Evolutionary conservation across 2,329 filamentous ascomycete species (phyloP).

Genomic region (Clonostachys rosea): DNA sequence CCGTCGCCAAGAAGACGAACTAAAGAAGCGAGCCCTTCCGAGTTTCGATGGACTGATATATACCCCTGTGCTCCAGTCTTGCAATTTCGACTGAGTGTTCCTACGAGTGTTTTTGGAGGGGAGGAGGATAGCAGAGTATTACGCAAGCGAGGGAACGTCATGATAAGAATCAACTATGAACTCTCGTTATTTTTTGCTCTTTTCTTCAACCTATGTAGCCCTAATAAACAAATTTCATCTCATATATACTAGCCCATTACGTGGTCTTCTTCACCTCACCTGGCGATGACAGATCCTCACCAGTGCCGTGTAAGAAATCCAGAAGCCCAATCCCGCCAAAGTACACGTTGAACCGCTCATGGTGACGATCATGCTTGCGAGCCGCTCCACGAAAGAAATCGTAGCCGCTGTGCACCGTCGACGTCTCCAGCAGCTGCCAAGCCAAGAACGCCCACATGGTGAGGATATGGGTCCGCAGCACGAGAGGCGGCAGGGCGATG

Average conservation of each 20-base stretch:
- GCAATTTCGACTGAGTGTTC: no score
- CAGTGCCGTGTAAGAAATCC: conserved; percentile 52
- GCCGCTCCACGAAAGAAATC: conserved; percentile 44
- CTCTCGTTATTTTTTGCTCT: background rate
- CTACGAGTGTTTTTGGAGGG: no score
- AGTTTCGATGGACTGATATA: no score
- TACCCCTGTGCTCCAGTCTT: no score
- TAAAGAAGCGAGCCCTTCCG: conserved; percentile 4
- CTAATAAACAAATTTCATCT: no score
- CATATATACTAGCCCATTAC: no score
- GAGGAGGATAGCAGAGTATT: no score
- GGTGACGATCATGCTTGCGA: conserved; percentile 49
- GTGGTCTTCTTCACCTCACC: background rate
- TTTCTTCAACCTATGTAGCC: no score
- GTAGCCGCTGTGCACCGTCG: conserved; percentile 52
- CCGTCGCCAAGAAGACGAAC: conserved; percentile 19
- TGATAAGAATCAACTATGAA: no score
- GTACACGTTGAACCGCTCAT: conserved; percentile 50
- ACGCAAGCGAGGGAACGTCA: no score
- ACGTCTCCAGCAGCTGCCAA: conserved; percentile 43
- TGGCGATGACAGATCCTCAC: conserved; percentile 8
- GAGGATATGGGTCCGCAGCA: conserved; percentile 42
- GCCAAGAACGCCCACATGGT: conserved; percentile 46
- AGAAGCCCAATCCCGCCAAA: conserved; percentile 47
- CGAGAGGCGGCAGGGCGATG: conserved; percentile 39